Evolutionary conservation across 768 basidiomycete genomes (phyloP), one percentile per base, ranked within the genome.

Genomic region (Xerocomellus chrysenteron): DNA sequence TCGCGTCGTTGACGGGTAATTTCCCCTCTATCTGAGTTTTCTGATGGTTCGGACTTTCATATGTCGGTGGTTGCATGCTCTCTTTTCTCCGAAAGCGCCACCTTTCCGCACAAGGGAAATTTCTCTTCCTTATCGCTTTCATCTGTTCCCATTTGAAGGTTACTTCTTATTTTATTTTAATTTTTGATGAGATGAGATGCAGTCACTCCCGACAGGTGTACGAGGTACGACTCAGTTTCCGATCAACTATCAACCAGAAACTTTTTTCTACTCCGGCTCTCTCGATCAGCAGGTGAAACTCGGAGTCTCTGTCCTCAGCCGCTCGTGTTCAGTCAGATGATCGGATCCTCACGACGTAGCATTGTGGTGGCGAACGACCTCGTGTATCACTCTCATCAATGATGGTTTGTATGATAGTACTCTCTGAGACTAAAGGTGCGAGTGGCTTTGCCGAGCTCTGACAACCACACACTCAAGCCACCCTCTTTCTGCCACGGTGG

Each of bases 1-100:
- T 50, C 46, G 56, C 50, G 42, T 56, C 47, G 44, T 53, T 52
- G 59, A 50, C 49, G 55, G 51, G 55, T 48, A 60, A 64, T 55
- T 62, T 55, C 52, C 58, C 51, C 54, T 57, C 55, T 62, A 56
- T 61, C 64, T 70, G 68, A 68, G 68, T 68, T 68, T 70, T 36
- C 66, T 63, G 59, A 47, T 46, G 50, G 49, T 68, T 71, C 69
- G 68, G 68, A 69, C 69, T 69, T 69, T 69, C 64, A 66, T 66
- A 58, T 66, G 66, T 68, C 61, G 57, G 57, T 65, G 58, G 58
- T 67, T 62, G 47, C 56, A 56, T 61, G 40, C 40, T 56, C 50
- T 50, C 58, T 55, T 65, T 68, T 60, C 54, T 66, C 62, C 69
- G 62, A 61, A 66, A 61, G 47, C 49, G 61, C 61, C 61, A 59